Evolutionary conservation across 805 yeast species (phyloP).

Genomic region (Wickerhamiella lipophila): DNA sequence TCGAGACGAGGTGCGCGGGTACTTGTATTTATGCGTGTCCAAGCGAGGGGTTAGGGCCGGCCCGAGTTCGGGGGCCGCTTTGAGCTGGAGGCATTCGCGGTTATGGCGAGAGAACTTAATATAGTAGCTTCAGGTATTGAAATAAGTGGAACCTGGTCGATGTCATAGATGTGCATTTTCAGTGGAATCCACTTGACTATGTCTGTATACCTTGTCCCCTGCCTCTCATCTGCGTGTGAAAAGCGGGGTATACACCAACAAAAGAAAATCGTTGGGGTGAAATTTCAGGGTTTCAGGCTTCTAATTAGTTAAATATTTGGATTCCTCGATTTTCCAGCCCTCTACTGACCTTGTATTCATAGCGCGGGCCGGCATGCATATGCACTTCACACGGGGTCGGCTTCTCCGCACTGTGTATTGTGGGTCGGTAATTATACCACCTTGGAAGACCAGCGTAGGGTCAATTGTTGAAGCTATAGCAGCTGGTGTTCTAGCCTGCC

Average conservation of each 20-base stretch:
- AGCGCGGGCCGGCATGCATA: slow-evolving; percentile 2
- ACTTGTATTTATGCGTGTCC: slow-evolving; percentile 1
- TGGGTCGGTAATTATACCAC: neutral
- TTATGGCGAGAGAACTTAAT: no score
- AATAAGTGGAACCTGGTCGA: no score
- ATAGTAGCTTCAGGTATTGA: no score
- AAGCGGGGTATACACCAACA: neutral
- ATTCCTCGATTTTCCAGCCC: neutral
- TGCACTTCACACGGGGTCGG: slow-evolving; percentile 2
- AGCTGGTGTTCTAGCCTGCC: no score
- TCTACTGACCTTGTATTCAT: neutral
- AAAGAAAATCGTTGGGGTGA: neutral
- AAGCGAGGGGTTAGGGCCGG: slow-evolving; percentile 4
- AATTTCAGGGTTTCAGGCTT: neutral
- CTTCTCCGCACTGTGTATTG: neutral
- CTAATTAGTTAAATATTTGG: neutral
- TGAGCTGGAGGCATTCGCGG: no score
- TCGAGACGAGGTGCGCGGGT: neutral
- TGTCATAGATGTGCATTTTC: no score
- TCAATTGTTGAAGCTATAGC: no score
- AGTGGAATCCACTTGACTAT: no score
- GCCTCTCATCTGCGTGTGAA: no score
- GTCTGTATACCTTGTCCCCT: no score
- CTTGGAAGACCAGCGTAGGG: no score
- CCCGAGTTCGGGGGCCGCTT: slow-evolving; percentile 7